Evolutionary conservation across 2,329 filamentous ascomycete genomes (phyloP).

Genomic region (Gnomoniopsis smithogilvyi): DNA sequence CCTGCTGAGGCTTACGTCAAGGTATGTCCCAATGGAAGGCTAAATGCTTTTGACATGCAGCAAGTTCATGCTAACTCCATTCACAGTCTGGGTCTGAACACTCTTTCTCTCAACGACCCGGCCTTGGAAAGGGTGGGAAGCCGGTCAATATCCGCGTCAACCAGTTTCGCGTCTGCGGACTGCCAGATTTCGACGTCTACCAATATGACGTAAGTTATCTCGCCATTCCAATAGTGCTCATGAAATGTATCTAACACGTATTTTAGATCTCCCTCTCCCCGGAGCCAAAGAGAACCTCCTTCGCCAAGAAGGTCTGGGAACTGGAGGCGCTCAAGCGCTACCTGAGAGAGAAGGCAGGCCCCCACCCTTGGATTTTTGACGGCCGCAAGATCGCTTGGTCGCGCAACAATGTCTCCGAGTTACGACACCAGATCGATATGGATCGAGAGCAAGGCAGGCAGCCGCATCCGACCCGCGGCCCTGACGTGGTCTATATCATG

Average conservation of each 20-base stretch:
- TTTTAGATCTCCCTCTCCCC: slow-evolving; percentile 63
- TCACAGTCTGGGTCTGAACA: slow-evolving; percentile 24
- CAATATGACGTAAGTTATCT: slow-evolving; percentile 76
- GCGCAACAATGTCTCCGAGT: slow-evolving; percentile 35
- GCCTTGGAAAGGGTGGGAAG: slow-evolving; percentile 57
- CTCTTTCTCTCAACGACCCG: slow-evolving; percentile 45
- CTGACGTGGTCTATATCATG: slow-evolving; percentile 55
- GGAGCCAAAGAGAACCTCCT: slow-evolving; percentile 57
- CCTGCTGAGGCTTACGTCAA: slow-evolving; percentile 53
- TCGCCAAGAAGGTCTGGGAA: slow-evolving; percentile 73
- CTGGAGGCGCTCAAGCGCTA: slow-evolving; percentile 53
- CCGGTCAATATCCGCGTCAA: slow-evolving; percentile 62
- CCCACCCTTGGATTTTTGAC: slow-evolving; percentile 66
- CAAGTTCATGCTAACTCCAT: slow-evolving; percentile 19
- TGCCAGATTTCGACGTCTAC: slow-evolving; percentile 61
- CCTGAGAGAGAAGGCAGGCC: slow-evolving; percentile 40
- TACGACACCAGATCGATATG: slow-evolving; percentile 65
- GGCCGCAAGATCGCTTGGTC: slow-evolving; percentile 83
- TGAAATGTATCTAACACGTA: slow-evolving; percentile 9
- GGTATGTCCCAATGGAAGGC: slow-evolving; percentile 27
- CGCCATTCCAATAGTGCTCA: background rate
- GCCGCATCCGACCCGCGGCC: slow-evolving; percentile 28
- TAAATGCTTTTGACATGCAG: background rate
- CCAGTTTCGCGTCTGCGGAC: slow-evolving; percentile 64
- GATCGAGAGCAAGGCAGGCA: slow-evolving; percentile 55